phyloP scores from a whole-genome alignment of 441 rosid species.

The Eruca vesicaria region DNA sequence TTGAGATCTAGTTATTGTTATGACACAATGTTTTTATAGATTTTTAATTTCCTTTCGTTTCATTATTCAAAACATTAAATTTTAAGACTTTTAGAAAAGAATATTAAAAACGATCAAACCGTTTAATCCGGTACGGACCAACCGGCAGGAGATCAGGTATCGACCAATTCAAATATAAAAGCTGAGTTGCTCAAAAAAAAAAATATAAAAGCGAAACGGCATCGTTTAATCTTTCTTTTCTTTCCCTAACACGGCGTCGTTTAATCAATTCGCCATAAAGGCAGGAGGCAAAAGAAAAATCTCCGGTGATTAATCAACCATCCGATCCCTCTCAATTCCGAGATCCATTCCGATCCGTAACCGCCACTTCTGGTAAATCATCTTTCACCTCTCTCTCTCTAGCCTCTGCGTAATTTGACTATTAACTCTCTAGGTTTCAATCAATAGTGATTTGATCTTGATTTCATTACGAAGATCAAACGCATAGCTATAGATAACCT shows the following conservation, averaged over 20 bases:
- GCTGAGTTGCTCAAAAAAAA: too few relatives aligned
- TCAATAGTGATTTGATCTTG: not conserved
- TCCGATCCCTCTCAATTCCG: not conserved
- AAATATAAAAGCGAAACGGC: too few relatives aligned
- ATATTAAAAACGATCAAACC: not conserved
- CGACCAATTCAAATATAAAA: not conserved
- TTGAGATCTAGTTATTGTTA: too few relatives aligned
- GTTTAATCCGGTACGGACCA: too few relatives aligned
- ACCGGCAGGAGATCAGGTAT: too few relatives aligned
- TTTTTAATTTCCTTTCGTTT: not conserved
- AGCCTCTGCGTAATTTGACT: constrained; percentile 4
- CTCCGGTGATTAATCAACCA: not conserved
- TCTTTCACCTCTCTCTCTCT: not conserved
- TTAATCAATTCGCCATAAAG: not conserved
- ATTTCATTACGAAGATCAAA: not conserved
- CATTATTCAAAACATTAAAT: not conserved
- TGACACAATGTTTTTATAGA: not conserved
- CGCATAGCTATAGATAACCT: not conserved
- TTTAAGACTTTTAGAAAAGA: too few relatives aligned
- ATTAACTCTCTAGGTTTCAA: not conserved
- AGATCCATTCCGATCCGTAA: not conserved
- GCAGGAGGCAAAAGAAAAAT: not conserved
- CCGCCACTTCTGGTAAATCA: not conserved
- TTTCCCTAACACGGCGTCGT: not conserved
- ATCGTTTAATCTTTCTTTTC: too few relatives aligned